A percentile compares a stretch with the other conserved stretches of the same genome.
phyloP scores from a whole-genome alignment of 176 grass and related monocot species.

The Phyllostachys edulis region DNA sequence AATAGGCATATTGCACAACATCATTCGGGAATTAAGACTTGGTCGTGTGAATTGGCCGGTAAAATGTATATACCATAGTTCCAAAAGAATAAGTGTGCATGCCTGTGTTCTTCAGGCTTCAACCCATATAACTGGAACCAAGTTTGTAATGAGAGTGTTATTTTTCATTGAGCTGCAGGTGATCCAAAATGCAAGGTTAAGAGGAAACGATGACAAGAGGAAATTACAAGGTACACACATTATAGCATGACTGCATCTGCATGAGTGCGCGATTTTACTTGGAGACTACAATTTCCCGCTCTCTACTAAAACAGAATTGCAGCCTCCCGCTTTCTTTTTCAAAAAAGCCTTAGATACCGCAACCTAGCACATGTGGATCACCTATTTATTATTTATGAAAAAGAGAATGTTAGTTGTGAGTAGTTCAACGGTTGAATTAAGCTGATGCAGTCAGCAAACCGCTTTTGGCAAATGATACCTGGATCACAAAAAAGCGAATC shows the following conservation, averaged over 20 bases:
- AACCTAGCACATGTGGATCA: neutral
- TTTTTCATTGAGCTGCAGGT: constrained; percentile 33
- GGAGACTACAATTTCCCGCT: neutral
- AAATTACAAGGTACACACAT: constrained; percentile 36
- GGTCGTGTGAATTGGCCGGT: neutral
- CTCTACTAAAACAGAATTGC: neutral
- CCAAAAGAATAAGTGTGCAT: neutral
- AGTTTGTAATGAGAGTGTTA: neutral
- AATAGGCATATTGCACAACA: neutral
- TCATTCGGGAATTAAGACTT: neutral
- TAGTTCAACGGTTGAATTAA: neutral
- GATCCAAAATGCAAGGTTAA: constrained; percentile 54
- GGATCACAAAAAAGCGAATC: neutral
- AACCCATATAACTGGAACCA: neutral
- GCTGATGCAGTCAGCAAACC: neutral
- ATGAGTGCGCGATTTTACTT: neutral
- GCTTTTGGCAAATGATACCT: neutral
- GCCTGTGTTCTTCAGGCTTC: neutral
- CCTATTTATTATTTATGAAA: neutral
- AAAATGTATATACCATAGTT: neutral
- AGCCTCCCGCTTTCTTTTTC: neutral
- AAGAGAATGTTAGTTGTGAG: neutral
- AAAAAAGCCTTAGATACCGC: neutral
- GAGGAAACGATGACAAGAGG: constrained; percentile 25
- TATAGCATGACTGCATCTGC: neutral